Evolutionary conservation across 2,329 filamentous ascomycete genomes (phyloP).

Genomic region (Stromatinia cepivora): DNA sequence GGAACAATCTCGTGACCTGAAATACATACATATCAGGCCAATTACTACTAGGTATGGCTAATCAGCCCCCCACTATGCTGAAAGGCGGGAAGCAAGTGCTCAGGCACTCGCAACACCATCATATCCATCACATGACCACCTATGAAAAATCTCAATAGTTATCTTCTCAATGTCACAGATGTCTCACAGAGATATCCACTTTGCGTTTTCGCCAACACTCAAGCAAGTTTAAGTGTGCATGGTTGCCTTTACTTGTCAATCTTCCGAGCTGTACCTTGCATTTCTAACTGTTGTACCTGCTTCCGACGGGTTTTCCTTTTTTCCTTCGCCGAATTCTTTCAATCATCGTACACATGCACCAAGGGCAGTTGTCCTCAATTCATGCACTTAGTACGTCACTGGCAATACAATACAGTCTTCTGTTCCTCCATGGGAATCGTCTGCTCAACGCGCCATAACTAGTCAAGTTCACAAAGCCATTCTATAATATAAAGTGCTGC

Average conservation of each 20-base stretch:
- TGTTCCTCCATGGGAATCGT: neutral
- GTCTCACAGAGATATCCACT: slow-evolving; percentile 5
- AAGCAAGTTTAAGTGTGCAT: slow-evolving; percentile 6
- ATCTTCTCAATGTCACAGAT: slow-evolving; percentile 5
- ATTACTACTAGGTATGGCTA: neutral
- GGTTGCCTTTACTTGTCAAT: slow-evolving; percentile 6
- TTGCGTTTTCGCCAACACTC: neutral
- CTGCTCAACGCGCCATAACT: neutral
- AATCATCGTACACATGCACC: neutral
- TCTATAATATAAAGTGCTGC: neutral
- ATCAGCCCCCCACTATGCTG: neutral
- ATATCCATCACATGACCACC: neutral
- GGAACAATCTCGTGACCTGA: neutral
- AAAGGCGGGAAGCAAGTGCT: slow-evolving; percentile 6
- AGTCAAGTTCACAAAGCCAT: neutral
- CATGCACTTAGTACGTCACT: neutral
- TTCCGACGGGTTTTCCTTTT: neutral
- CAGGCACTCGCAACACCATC: neutral
- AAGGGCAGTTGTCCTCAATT: neutral
- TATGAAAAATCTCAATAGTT: neutral
- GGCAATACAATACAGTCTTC: neutral
- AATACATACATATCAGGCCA: neutral
- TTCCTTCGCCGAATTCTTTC: neutral
- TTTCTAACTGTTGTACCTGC: neutral
- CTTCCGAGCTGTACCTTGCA: neutral